phyloP scores from a whole-genome alignment of 2,329 filamentous ascomycete genomes.

The Incumbomyces lentus region DNA sequence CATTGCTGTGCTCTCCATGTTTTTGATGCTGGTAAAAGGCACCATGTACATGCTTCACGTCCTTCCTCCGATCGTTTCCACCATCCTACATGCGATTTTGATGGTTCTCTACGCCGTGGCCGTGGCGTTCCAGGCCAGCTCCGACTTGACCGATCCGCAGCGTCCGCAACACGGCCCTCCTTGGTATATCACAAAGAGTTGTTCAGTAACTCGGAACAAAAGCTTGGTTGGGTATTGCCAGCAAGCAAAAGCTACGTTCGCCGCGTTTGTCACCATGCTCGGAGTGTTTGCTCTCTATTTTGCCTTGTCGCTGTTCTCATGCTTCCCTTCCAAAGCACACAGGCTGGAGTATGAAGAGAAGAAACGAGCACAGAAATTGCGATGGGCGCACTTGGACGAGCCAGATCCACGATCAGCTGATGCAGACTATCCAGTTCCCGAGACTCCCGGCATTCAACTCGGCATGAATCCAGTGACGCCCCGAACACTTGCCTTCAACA shows the following conservation, averaged over 20 bases:
- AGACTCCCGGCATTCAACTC: slow-evolving; percentile 23
- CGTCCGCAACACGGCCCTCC: slow-evolving; percentile 46
- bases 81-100: slow-evolving; percentile 42
- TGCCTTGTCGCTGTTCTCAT: slow-evolving; percentile 15
- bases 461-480: slow-evolving; percentile 29
- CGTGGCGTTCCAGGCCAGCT: slow-evolving; percentile 45
- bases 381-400: slow-evolving; percentile 25
- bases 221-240: slow-evolving; percentile 45
- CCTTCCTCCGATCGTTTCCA: slow-evolving; percentile 46
- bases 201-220: slow-evolving; percentile 39
- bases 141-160: slow-evolving; percentile 47
- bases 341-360: slow-evolving; percentile 26
- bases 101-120: slow-evolving; percentile 46
- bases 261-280: slow-evolving; percentile 46
- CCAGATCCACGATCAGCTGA: slow-evolving; percentile 19
- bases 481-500: slow-evolving; percentile 33
- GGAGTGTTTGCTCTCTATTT: slow-evolving; percentile 18
- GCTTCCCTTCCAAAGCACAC: slow-evolving; percentile 29
- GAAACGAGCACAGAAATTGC: slow-evolving; percentile 30
- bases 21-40: slow-evolving; percentile 49
- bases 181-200: slow-evolving; percentile 55
- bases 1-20: slow-evolving; percentile 50
- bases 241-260: slow-evolving; percentile 51
- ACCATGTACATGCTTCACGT: slow-evolving; percentile 47
- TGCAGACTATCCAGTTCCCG: slow-evolving; percentile 23